These are phyloP conservation scores for Phialophora verrucosa DNA, from an alignment of 2,329 filamentous ascomycete genomes.

Conservation along the genomic window DNA sequence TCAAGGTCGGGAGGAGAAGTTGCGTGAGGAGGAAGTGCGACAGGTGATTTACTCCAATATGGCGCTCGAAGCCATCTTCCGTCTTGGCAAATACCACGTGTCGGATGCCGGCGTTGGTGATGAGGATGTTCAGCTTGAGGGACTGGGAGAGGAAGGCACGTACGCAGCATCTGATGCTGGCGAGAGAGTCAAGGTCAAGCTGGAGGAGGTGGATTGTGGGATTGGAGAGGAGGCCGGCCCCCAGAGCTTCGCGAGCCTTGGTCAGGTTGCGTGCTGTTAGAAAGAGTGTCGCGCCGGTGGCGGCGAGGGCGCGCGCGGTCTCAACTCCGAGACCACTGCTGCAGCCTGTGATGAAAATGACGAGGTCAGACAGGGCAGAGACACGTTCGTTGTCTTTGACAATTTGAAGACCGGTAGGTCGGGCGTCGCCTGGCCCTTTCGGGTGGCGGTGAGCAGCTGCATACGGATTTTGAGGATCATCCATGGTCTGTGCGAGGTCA, in stretches of 20 bases:
- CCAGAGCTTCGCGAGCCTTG: slow-evolving; percentile 41
- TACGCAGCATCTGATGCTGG: slow-evolving; percentile 42
- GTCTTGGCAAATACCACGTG: slow-evolving; percentile 39
- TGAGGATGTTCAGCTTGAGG: slow-evolving; percentile 27
- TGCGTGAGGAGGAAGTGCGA: slow-evolving; percentile 60
- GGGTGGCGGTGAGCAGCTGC: slow-evolving; percentile 35
- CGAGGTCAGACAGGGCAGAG: slow-evolving; percentile 38
- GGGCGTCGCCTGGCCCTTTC: slow-evolving; percentile 31
- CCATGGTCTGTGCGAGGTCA: slow-evolving; percentile 2
- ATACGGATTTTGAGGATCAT: slow-evolving; percentile 34
- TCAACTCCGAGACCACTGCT: slow-evolving; percentile 48
- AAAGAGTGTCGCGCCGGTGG: slow-evolving; percentile 48
- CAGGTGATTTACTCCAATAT: slow-evolving; percentile 49
- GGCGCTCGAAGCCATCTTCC: slow-evolving; percentile 55
- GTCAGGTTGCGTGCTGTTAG: slow-evolving; percentile 45
- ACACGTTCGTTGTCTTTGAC: slow-evolving; percentile 35
- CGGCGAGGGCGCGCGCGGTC: slow-evolving; percentile 46
- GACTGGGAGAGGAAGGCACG: slow-evolving; percentile 31
- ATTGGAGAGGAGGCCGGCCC: slow-evolving; percentile 34
- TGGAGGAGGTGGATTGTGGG: slow-evolving; percentile 42
- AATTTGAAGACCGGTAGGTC: slow-evolving; percentile 33
- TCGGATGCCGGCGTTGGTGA: slow-evolving; percentile 35
- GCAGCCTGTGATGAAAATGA: slow-evolving; percentile 47
- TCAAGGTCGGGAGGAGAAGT: slow-evolving; percentile 53
- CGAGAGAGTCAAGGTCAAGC: slow-evolving; percentile 44